Conservation (phyloP, 345 rosid species). For the Gossypium turneri region DNA sequence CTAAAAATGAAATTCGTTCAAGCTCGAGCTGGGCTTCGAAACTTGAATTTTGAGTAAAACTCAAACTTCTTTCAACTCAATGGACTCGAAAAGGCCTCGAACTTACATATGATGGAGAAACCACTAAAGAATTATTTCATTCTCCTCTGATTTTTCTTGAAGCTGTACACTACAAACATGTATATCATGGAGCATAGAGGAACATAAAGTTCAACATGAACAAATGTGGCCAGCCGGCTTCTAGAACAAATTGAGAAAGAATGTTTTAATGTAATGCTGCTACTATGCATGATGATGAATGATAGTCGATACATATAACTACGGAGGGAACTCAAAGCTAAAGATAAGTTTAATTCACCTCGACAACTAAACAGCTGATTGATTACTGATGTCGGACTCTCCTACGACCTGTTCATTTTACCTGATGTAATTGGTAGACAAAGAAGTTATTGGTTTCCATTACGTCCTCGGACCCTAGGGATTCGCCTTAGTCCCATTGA, state of each 20-base stretch:
- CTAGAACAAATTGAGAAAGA: not conserved
- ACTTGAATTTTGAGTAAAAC: too few species aligned
- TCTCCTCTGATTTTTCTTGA: not conserved
- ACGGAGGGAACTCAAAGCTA: not conserved
- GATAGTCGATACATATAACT: not conserved
- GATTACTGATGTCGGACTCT: not conserved
- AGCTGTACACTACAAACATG: not conserved
- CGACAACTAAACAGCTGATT: not conserved
- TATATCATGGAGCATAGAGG: not conserved
- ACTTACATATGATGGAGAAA: too few species aligned
- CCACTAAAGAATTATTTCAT: too few species aligned
- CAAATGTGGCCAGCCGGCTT: not conserved
- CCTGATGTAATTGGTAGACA: not conserved
- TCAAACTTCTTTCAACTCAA: too few species aligned
- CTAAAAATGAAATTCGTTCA: too few species aligned
- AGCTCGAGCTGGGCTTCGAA: too few species aligned
- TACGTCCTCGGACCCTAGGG: not conserved
- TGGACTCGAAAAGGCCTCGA: too few species aligned
- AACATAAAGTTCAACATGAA: not conserved
- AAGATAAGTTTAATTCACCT: not conserved
- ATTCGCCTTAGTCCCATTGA: conserved; percentile 3
- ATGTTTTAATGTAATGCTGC: not conserved
- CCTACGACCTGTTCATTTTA: not conserved
- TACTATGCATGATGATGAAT: not conserved
- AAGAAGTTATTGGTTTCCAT: not conserved